phyloP scores from a whole-genome alignment of 306 rosid species.

The Cicer judaicum region DNA sequence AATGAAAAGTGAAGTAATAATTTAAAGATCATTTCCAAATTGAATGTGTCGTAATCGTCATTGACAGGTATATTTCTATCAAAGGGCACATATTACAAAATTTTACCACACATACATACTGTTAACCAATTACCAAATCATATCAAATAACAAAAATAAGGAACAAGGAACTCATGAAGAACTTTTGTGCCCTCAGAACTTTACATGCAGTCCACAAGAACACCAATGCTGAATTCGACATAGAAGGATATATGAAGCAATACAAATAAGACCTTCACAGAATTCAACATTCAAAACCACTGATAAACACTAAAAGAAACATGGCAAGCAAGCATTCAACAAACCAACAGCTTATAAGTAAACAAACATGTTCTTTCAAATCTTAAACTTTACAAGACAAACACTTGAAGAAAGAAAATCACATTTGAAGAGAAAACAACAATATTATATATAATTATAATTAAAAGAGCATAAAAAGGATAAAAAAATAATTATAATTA shows the following conservation, averaged over 20 bases:
- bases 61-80: slow-evolving; percentile 5
- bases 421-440: slow-evolving; percentile 13
- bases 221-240: slow-evolving; percentile 33
- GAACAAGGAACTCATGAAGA: slow-evolving; percentile 13
- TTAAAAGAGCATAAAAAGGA: too few relatives aligned
- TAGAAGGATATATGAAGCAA: slow-evolving; percentile 20
- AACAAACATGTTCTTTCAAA: slow-evolving; percentile 7
- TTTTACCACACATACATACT: neutral
- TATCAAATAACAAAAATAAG: slow-evolving; percentile 3
- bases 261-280: slow-evolving; percentile 11
- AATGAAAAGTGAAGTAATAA: slow-evolving; percentile 21
- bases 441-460: neutral
- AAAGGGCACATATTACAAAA: neutral
- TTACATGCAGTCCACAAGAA: neutral
- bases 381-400: slow-evolving; percentile 23
- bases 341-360: neutral
- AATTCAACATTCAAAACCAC: slow-evolving; percentile 18
- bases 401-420: slow-evolving; percentile 5
- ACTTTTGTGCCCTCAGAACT: neutral
- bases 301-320: neutral
- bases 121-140: neutral
- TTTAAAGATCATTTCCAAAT: slow-evolving; percentile 8
- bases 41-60: neutral
- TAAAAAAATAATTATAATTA: too few relatives aligned
- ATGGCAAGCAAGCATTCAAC: slow-evolving; percentile 17